Evolutionary conservation across 495 filamentous ascomycete species (phyloP).

Genomic region (Penicillium silybi): DNA sequence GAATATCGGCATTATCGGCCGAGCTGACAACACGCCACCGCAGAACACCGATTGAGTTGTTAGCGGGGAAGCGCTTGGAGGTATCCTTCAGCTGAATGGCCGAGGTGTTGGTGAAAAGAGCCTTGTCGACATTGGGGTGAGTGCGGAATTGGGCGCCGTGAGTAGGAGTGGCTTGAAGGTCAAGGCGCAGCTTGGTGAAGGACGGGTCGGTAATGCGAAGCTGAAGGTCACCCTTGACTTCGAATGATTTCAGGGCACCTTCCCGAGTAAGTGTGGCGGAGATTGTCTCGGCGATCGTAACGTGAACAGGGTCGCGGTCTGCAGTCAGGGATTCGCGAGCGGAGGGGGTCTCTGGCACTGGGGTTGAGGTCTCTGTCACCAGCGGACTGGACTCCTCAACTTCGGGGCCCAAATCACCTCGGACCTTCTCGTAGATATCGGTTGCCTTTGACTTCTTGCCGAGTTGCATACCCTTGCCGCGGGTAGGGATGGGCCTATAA

Average conservation of each 20-base stretch:
- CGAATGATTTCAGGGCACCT: constrained; percentile 74
- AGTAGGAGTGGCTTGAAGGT: constrained; percentile 66
- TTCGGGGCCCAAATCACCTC: constrained; percentile 78
- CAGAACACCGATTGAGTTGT: constrained; percentile 83
- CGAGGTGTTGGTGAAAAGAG: constrained; percentile 70
- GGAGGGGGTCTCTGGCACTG: constrained; percentile 53
- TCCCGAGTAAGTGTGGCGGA: constrained; percentile 83
- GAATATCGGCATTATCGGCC: constrained; percentile 66
- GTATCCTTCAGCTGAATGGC: constrained; percentile 81
- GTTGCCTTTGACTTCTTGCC: constrained; percentile 97
- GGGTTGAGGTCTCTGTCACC: constrained; percentile 54
- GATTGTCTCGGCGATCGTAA: constrained; percentile 83
- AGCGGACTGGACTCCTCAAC: constrained; percentile 73
- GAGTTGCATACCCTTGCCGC: constrained; percentile 97
- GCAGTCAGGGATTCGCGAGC: constrained; percentile 59
- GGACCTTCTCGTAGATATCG: constrained; percentile 94
- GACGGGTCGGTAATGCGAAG: constrained; percentile 82
- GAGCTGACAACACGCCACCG: constrained; percentile 79
- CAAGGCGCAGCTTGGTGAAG: constrained; percentile 83
- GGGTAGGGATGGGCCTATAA: constrained; percentile 60
- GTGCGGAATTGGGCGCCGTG: constrained; percentile 84
- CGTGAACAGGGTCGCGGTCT: constrained; percentile 77
- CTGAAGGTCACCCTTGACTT: constrained; percentile 86
- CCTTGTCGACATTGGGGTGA: constrained; percentile 91
- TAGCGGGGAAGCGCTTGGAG: constrained; percentile 82